Conservation (phyloP, 257 asterid species). For the Ehretia macrophylla region DNA sequence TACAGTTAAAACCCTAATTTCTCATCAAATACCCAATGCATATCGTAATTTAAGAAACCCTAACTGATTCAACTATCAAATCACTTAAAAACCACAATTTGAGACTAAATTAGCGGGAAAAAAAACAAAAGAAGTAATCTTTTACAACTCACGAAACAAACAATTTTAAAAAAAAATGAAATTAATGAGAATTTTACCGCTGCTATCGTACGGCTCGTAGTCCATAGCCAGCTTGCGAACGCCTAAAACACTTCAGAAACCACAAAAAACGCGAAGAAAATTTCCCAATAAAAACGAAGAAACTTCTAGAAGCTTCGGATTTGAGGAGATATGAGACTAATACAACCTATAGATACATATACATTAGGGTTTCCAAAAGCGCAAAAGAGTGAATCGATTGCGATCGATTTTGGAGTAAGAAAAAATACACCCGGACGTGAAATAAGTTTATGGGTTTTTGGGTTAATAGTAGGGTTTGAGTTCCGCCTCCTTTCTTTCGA, state of each 20-base stretch:
- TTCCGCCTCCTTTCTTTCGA: conserved; percentile 35
- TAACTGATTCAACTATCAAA: not conserved
- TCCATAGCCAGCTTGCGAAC: conserved; percentile 67
- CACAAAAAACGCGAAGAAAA: conserved; percentile 5
- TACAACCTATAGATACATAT: conserved; percentile 5
- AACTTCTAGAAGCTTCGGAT: not conserved
- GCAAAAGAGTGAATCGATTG: conserved; percentile 18
- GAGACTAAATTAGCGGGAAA: not conserved
- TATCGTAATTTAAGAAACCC: not conserved
- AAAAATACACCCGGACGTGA: conserved; percentile 48
- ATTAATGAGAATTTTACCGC: conserved; percentile 44
- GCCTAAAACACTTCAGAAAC: conserved; percentile 1
- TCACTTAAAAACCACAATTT: not conserved
- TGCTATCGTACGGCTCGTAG: conserved; percentile 44
- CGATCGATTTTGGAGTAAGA: conserved; percentile 15
- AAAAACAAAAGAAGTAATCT: not conserved
- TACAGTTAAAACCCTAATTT: too few species aligned
- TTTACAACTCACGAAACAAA: not conserved
- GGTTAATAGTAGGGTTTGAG: conserved; percentile 35
- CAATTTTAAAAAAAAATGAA: not conserved
- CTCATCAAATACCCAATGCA: not conserved
- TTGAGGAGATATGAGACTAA: not conserved
- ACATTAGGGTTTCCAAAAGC: conserved; percentile 7
- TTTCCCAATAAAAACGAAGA: conserved; percentile 13
- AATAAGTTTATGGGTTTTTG: conserved; percentile 20